Percentiles rank a stretch among this genome's conserved stretches.
Conservation (phyloP, 352 stramenopile species). For the Phytopythium mirpurense region DNA sequence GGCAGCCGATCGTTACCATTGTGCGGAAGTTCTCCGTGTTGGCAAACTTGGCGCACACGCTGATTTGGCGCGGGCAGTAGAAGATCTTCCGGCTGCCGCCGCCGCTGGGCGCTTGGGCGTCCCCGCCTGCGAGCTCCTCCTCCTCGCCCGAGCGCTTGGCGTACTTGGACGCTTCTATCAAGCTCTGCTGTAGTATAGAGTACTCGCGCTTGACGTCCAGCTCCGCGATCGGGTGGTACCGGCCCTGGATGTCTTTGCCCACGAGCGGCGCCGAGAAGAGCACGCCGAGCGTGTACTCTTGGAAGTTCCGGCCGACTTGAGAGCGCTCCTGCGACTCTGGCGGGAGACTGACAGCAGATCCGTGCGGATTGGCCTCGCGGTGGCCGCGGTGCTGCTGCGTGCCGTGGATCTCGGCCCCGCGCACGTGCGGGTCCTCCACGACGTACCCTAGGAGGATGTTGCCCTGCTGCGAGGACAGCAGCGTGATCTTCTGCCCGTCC, state of each 20-base stretch:
- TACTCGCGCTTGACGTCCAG: conserved; percentile 81
- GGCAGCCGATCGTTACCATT: conserved; percentile 88
- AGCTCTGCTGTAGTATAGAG: conserved; percentile 69
- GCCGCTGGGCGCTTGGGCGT: conserved; percentile 7
- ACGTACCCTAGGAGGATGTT: conserved; percentile 66
- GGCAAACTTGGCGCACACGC: conserved; percentile 92
- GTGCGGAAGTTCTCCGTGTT: conserved; percentile 91
- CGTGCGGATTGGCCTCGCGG: conserved; percentile 6
- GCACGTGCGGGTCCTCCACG: conserved; percentile 69
- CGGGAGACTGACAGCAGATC: conserved; percentile 5
- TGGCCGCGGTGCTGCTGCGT: not conserved
- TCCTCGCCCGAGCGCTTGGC: conserved; percentile 28
- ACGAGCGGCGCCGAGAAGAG: conserved; percentile 93
- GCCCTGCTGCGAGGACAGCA: conserved; percentile 57
- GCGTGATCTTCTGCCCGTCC: conserved; percentile 66
- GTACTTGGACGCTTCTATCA: conserved; percentile 68
- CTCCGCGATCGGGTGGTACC: conserved; percentile 89
- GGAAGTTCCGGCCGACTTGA: conserved; percentile 45
- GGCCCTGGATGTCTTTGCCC: conserved; percentile 84
- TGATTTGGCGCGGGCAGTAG: conserved; percentile 77
- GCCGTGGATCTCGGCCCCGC: conserved; percentile 24
- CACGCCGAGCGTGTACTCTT: conserved; percentile 88
- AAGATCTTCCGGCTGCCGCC: conserved; percentile 37
- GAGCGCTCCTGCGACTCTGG: conserved; percentile 45
- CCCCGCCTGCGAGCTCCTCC: conserved; percentile 1